Conservation (phyloP, 345 rosid species). For the Durio zibethinus region DNA sequence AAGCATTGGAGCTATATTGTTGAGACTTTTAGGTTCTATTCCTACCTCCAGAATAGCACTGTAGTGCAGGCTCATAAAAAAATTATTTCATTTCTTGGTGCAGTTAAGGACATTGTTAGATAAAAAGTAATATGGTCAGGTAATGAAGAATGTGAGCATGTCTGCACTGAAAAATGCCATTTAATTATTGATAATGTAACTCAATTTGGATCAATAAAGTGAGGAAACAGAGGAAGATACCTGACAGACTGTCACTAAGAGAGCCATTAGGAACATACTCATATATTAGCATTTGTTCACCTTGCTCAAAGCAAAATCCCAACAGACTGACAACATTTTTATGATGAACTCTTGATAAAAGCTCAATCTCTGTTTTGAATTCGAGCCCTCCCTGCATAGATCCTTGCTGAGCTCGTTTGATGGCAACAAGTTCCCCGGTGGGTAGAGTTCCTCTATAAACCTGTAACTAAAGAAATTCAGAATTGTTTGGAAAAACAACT, state of each 20-base stretch:
- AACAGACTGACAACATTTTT: conserved; percentile 67
- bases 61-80: not conserved
- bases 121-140: not conserved
- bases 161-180: not conserved
- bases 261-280: conserved; percentile 71
- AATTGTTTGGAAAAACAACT: conserved; percentile 4
- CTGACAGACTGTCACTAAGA: conserved; percentile 63
- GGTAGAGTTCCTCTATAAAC: conserved; percentile 72
- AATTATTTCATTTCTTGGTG: not conserved
- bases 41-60: not conserved
- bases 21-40: not conserved
- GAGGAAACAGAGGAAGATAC: conserved; percentile 29
- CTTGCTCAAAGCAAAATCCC: conserved; percentile 69
- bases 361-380: conserved; percentile 88
- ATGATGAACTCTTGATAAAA: conserved; percentile 85
- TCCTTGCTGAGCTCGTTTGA: conserved; percentile 80
- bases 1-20: not conserved
- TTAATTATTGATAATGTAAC: conserved; percentile 5
- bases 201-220: not conserved
- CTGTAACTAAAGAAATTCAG: conserved; percentile 26
- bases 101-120: not conserved
- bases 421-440: conserved; percentile 53
- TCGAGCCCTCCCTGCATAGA: conserved; percentile 79
- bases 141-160: not conserved
- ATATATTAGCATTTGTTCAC: conserved; percentile 73